phyloP scores from a whole-genome alignment of 129 eudicot genomes.

The Glebionis coronaria region DNA sequence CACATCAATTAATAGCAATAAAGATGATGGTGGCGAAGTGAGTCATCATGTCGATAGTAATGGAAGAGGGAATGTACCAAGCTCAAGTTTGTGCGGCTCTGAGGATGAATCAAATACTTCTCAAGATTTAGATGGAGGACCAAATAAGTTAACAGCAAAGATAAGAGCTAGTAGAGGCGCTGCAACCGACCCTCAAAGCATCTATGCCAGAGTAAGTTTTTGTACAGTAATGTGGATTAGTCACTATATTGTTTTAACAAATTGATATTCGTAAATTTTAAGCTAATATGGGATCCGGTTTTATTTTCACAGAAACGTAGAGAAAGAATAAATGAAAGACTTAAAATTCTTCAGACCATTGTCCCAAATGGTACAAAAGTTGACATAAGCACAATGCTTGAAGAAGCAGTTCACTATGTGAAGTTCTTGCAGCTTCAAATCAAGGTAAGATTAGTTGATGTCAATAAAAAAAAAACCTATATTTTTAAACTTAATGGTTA shows the following conservation, averaged over 20 bases:
- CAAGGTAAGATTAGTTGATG: constrained; percentile 41
- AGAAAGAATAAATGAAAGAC: constrained; percentile 91
- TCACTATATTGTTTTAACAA: background rate
- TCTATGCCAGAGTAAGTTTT: constrained; percentile 79
- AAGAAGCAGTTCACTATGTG: constrained; percentile 95
- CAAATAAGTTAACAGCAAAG: constrained; percentile 40
- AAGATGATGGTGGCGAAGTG: constrained; percentile 27
- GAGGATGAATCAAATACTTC: constrained; percentile 62
- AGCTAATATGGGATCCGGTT: constrained; percentile 5
- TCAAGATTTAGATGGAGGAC: constrained; percentile 45
- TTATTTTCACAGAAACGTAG: constrained; percentile 69
- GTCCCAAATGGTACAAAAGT: constrained; percentile 99
- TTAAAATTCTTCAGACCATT: constrained; percentile 73
- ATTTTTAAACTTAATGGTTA: background rate
- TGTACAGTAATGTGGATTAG: background rate
- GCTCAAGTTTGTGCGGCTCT: constrained; percentile 46
- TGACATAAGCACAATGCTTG: constrained; percentile 97
- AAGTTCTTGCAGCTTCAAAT: constrained; percentile 95
- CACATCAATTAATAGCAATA: background rate
- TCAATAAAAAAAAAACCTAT: background rate
- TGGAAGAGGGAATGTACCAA: constrained; percentile 30
- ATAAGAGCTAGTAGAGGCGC: constrained; percentile 76
- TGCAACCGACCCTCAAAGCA: constrained; percentile 97
- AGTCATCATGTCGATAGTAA: constrained; percentile 1
- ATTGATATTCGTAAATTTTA: constrained; percentile 4